These are phyloP conservation scores for Populus simonii DNA, from an alignment of 345 rosid genomes.

Conservation along the genomic window DNA sequence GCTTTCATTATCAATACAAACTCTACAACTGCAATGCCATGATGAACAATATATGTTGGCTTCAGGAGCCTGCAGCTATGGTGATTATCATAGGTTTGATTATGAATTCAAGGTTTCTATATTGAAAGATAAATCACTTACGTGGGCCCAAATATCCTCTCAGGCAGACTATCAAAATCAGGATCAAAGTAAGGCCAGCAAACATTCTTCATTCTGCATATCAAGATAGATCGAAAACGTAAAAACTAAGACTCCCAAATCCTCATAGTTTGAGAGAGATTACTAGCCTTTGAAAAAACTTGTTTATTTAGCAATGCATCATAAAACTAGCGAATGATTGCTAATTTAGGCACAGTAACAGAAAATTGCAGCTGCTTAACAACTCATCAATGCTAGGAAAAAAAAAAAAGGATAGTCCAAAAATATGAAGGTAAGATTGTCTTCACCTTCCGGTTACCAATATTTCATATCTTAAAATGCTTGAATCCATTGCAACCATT, in stretches of 20 bases:
- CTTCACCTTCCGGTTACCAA: no score
- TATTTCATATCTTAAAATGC: no score
- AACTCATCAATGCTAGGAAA: neutral
- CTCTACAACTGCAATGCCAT: slow-evolving; percentile 54
- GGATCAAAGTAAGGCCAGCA: slow-evolving; percentile 86
- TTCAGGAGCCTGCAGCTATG: neutral
- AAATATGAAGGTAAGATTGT: neutral
- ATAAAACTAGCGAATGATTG: neutral
- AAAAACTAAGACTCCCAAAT: neutral
- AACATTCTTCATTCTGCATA: slow-evolving; percentile 57
- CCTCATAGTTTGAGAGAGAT: neutral
- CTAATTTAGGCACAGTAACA: neutral
- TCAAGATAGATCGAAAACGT: neutral
- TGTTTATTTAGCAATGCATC: neutral
- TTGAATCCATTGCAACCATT: neutral
- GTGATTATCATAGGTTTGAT: neutral
- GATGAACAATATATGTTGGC: neutral
- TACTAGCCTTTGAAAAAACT: neutral
- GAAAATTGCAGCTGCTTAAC: neutral
- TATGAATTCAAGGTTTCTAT: neutral
- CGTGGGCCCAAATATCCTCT: slow-evolving; percentile 69
- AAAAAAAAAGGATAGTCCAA: neutral
- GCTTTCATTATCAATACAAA: slow-evolving; percentile 67
- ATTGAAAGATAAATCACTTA: slow-evolving; percentile 19
- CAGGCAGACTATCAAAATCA: slow-evolving; percentile 61